Conservation (phyloP, 73 alveolate genomes). For the Urostyla sp. region DNA sequence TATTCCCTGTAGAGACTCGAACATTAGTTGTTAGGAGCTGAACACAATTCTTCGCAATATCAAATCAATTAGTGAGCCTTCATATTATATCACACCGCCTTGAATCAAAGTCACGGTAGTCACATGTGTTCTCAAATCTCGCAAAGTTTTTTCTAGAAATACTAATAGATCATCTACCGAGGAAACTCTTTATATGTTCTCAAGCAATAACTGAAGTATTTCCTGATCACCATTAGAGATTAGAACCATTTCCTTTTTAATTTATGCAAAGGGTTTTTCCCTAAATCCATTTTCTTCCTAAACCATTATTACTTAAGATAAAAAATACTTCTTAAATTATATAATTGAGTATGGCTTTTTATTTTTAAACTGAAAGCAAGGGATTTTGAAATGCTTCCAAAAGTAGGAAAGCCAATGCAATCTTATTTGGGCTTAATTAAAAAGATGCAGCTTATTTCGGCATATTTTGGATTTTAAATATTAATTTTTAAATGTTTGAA, state of each 20-base stretch:
- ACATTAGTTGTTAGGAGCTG: constrained; percentile 61
- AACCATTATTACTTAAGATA: background rate
- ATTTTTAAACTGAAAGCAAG: constrained; percentile 1
- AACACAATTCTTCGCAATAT: constrained; percentile 49
- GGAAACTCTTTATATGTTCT: background rate
- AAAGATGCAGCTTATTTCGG: constrained; percentile 20
- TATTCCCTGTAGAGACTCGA: constrained; percentile 48
- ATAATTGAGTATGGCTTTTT: constrained; percentile 39
- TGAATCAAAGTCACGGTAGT: background rate
- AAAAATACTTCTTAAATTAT: constrained; percentile 9
- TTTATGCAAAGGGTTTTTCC: constrained; percentile 5
- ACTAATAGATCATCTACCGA: constrained; percentile 23
- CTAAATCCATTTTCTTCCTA: constrained; percentile 46
- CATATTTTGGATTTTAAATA: constrained; percentile 30
- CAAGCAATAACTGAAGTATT: constrained; percentile 7
- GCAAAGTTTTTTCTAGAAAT: constrained; percentile 45
- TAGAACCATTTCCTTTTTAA: constrained; percentile 5
- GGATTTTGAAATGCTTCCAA: constrained; percentile 36
- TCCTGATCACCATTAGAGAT: constrained; percentile 11
- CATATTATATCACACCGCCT: constrained; percentile 2
- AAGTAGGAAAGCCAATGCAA: constrained; percentile 42
- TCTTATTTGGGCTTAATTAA: constrained; percentile 50
- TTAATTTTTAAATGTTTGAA: background rate
- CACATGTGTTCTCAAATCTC: constrained; percentile 4
- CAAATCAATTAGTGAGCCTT: constrained; percentile 58